Evolutionary conservation across 495 filamentous ascomycete species (phyloP).

Genomic region (Penicillium lividum): DNA sequence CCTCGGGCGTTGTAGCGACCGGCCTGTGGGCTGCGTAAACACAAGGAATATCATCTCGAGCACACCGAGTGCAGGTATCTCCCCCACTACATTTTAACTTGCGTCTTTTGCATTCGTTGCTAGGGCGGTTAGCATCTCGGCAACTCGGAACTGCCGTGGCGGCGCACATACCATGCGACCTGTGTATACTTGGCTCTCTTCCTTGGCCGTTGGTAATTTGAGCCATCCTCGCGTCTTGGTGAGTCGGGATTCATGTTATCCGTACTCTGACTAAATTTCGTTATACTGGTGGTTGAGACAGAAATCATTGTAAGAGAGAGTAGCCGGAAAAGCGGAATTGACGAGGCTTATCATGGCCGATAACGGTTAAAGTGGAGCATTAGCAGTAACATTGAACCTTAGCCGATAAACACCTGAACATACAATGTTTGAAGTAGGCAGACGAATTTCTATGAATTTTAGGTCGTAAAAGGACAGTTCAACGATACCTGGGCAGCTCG

Average conservation of each 20-base stretch:
- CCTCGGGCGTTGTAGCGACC: constrained; percentile 8
- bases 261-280: background rate
- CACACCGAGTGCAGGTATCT: constrained; percentile 73
- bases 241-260: background rate
- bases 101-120: constrained; percentile 85
- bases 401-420: too few species aligned
- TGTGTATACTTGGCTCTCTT: constrained; percentile 40
- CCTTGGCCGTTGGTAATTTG: background rate
- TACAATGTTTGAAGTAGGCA: background rate
- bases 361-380: background rate
- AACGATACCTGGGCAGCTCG: too few species aligned
- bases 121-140: constrained; percentile 22
- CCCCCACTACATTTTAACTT: constrained; percentile 93
- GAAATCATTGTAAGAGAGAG: background rate
- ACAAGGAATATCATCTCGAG: constrained; percentile 62
- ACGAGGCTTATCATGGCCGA: background rate
- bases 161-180: constrained; percentile 35
- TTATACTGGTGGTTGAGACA: background rate
- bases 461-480: background rate
- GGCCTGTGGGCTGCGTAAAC: constrained; percentile 52
- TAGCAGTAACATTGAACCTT: background rate
- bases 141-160: background rate
- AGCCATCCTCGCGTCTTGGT: background rate
- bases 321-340: constrained; percentile 4
- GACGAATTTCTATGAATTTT: background rate